Conservation (phyloP, 176 grass and related monocot species). For the Aegilops tauschii region DNA sequence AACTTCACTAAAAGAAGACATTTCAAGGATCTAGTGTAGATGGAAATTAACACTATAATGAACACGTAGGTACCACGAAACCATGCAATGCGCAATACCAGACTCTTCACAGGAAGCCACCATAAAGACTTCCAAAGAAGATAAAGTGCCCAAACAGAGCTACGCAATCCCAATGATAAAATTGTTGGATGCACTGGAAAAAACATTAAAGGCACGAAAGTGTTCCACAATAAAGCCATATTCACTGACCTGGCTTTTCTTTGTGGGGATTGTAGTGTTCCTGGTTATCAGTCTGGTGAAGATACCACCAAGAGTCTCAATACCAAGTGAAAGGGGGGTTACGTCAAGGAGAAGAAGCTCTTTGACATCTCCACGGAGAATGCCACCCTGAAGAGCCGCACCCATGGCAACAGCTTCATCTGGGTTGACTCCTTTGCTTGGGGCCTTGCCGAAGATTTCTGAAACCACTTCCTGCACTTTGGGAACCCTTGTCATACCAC, state of each 20-base stretch:
- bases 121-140: neutral
- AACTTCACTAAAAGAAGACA: neutral
- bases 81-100: neutral
- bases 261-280: constrained; percentile 20
- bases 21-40: neutral
- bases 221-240: neutral
- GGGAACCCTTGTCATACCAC: constrained; percentile 22
- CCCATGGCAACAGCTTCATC: constrained; percentile 24
- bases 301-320: constrained; percentile 18
- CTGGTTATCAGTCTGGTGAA: constrained; percentile 15
- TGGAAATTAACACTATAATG: neutral
- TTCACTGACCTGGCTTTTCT: constrained; percentile 32
- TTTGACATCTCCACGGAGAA: constrained; percentile 18
- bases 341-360: constrained; percentile 20
- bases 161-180: neutral
- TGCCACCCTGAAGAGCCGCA: constrained; percentile 15
- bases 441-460: constrained; percentile 16
- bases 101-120: neutral
- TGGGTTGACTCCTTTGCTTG: constrained; percentile 22
- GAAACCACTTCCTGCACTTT: constrained; percentile 25
- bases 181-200: neutral
- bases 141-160: neutral
- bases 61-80: neutral
- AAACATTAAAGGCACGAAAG: neutral
- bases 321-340: constrained; percentile 5